These are phyloP conservation scores for Ophiostoma angusticollis DNA, from an alignment of 2,329 filamentous ascomycete species.

Conservation along the genomic window DNA sequence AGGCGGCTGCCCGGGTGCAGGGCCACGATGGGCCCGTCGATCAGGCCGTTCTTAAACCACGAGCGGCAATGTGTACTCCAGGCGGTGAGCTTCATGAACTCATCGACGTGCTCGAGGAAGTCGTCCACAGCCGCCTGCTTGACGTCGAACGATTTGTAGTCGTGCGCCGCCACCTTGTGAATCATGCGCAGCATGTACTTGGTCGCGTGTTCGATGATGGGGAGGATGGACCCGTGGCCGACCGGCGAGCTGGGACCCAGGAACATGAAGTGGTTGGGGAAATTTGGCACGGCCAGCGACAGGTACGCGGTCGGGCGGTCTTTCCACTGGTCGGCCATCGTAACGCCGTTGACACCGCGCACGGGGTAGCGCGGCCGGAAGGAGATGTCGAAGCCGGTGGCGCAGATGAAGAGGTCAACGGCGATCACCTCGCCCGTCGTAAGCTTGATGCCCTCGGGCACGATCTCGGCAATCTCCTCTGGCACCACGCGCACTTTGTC, in stretches of 20 bases:
- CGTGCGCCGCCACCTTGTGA: too few relatives aligned
- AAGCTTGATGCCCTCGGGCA: constrained; percentile 25
- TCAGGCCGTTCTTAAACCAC: constrained; percentile 25
- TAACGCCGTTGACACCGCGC: background rate
- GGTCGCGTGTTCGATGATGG: too few relatives aligned
- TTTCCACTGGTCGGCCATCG: constrained; percentile 9
- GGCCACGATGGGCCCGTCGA: constrained; percentile 25
- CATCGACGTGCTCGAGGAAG: constrained; percentile 17
- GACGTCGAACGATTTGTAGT: too few relatives aligned
- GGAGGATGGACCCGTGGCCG: too few relatives aligned
- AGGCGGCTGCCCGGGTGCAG: constrained; percentile 32
- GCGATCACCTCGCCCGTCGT: too few relatives aligned
- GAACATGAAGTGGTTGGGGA: constrained; percentile 2
- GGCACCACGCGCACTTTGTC: too few relatives aligned
- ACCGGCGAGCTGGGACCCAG: constrained; percentile 1
- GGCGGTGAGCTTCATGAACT: constrained; percentile 19
- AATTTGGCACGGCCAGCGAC: background rate
- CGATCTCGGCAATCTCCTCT: constrained; percentile 29
- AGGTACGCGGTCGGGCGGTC: background rate
- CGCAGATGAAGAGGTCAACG: constrained; percentile 19
- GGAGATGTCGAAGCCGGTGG: constrained; percentile 24
- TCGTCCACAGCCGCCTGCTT: too few relatives aligned
- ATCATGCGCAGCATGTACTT: too few relatives aligned
- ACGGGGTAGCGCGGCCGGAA: constrained; percentile 20
- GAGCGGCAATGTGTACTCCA: constrained; percentile 18